Percentiles rank a stretch among this genome's conserved stretches.
Conservation (phyloP, 1,139 yeast species). For the Candida frijolesensis region DNA sequence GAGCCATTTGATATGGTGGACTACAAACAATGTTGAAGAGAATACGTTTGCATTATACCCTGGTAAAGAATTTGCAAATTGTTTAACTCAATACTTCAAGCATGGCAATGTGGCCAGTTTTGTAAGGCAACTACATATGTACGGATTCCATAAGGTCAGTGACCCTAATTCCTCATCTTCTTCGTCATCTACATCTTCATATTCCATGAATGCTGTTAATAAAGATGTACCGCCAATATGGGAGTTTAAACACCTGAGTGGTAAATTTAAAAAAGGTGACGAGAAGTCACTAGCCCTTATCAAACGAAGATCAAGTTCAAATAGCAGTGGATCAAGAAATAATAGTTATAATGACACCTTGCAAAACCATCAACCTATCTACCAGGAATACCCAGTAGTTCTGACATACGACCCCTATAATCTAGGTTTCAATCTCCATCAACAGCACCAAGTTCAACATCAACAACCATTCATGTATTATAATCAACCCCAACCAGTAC, state of each 20-base stretch:
- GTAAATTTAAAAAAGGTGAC: slow-evolving; percentile 76
- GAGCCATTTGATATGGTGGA: slow-evolving; percentile 72
- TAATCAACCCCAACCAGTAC: slow-evolving; percentile 9
- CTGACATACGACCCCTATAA: slow-evolving; percentile 7
- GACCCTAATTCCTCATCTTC: slow-evolving; percentile 25
- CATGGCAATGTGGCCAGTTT: slow-evolving; percentile 52
- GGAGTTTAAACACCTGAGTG: slow-evolving; percentile 89
- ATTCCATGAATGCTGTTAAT: slow-evolving; percentile 16
- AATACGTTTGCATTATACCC: slow-evolving; percentile 68
- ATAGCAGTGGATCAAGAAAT: slow-evolving; percentile 21
- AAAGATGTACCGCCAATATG: slow-evolving; percentile 50
- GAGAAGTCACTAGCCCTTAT: slow-evolving; percentile 63
- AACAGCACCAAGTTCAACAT: slow-evolving; percentile 6
- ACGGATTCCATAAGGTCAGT: slow-evolving; percentile 55
- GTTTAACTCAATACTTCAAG: slow-evolving; percentile 46
- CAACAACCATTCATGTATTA: slow-evolving; percentile 16
- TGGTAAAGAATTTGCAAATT: slow-evolving; percentile 47
- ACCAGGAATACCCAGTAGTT: slow-evolving; percentile 2
- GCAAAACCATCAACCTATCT: slow-evolving; percentile 10
- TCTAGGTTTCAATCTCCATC: slow-evolving; percentile 1
- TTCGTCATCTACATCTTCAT: background rate
- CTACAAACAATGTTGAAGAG: slow-evolving; percentile 54
- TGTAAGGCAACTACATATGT: slow-evolving; percentile 52
- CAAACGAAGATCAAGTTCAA: slow-evolving; percentile 60
- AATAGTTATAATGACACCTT: slow-evolving; percentile 16